Percentiles rank a stretch among this genome's conserved stretches.
phyloP scores from a whole-genome alignment of 148 eudicot genomes.

The Cornus controversa region DNA sequence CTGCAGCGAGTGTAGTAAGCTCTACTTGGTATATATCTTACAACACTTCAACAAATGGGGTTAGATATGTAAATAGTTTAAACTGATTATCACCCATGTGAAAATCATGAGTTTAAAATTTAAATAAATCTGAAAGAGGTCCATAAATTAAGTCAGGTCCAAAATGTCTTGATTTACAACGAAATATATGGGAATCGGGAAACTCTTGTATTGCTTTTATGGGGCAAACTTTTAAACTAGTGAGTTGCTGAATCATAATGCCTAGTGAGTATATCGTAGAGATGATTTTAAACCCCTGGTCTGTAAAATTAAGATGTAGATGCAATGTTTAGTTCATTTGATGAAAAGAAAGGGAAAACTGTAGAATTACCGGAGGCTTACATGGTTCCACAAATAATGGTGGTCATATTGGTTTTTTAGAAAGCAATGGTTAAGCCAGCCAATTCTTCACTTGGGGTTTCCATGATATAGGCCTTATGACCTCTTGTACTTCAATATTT shows the following conservation, averaged over 20 bases:
- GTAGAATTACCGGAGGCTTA: background rate
- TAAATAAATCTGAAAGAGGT: background rate
- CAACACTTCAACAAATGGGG: background rate
- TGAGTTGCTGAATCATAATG: background rate
- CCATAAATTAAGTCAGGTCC: too few relatives aligned
- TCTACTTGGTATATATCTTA: slow-evolving; percentile 66
- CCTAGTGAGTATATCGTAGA: background rate
- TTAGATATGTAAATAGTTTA: background rate
- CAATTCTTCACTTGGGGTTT: background rate
- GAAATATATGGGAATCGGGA: background rate
- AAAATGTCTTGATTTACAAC: background rate
- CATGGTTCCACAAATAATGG: background rate
- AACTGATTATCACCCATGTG: slow-evolving; percentile 1
- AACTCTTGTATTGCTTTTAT: background rate
- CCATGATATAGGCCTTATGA: background rate
- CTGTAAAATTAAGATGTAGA: background rate
- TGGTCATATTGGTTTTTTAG: background rate
- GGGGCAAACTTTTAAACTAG: background rate
- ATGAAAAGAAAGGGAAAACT: too few relatives aligned
- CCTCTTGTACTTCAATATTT: background rate
- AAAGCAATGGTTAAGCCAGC: background rate
- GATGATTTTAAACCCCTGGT: background rate
- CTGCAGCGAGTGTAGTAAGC: slow-evolving; percentile 75
- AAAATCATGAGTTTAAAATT: background rate
- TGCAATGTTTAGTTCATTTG: too few relatives aligned